Evolutionary conservation across 2,329 filamentous ascomycete species (phyloP).

Genomic region (Microsporum ferrugineum): DNA sequence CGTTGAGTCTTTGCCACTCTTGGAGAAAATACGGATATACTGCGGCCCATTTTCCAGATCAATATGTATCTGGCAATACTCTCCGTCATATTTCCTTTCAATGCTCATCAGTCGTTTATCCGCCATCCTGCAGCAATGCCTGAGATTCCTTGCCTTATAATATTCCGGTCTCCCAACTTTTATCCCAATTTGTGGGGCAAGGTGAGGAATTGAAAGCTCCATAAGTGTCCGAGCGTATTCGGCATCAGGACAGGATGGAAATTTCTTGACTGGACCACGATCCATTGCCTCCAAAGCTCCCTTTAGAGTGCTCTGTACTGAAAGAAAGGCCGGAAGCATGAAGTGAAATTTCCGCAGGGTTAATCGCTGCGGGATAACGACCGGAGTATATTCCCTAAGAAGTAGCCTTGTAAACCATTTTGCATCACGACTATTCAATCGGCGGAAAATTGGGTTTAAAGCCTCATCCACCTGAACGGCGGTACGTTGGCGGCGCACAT

Average conservation of each 20-base stretch:
- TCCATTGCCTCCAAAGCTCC: constrained; percentile 47
- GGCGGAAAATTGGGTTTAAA: constrained; percentile 48
- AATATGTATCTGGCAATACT: constrained; percentile 83
- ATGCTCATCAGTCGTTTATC: constrained; percentile 54
- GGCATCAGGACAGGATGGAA: constrained; percentile 28
- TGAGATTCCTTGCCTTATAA: constrained; percentile 58
- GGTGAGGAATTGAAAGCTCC: constrained; percentile 28
- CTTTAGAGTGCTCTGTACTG: constrained; percentile 57
- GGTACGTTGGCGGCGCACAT: constrained; percentile 38
- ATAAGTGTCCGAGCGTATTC: constrained; percentile 22
- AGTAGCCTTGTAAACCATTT: constrained; percentile 82
- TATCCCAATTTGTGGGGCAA: constrained; percentile 47
- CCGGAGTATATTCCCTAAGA: constrained; percentile 61
- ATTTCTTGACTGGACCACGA: constrained; percentile 24
- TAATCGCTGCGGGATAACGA: constrained; percentile 47
- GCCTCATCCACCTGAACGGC: constrained; percentile 35
- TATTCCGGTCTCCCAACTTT: constrained; percentile 56
- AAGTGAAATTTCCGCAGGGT: constrained; percentile 55
- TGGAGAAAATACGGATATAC: constrained; percentile 73
- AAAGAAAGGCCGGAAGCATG: constrained; percentile 56
- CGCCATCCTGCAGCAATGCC: constrained; percentile 59
- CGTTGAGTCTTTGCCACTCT: constrained; percentile 83
- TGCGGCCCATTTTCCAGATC: constrained; percentile 47
- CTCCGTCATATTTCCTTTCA: constrained; percentile 75
- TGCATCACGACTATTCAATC: constrained; percentile 55